Base-by-base conservation (phyloP, 345 rosid genomes). In the Excoecaria cochinchinensis region DNA sequence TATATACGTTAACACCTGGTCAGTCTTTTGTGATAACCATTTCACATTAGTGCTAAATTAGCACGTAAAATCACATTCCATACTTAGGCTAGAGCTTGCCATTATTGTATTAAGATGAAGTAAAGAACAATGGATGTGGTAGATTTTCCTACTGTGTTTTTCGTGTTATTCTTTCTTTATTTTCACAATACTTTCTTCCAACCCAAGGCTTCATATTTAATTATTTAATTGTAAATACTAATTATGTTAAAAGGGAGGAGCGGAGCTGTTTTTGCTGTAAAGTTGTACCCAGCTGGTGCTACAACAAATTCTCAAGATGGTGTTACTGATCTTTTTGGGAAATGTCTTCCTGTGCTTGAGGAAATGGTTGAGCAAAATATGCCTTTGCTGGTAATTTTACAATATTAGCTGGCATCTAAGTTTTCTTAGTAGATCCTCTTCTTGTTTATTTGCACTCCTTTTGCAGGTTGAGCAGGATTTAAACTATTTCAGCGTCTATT, bases 271-370 rank as follows among this genome's bases (percentile, higher is more conserved):
- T 89, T 83, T 87, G 98, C 92, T 66, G 98, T 95, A 71, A 95
- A 95, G 89, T 68, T 93, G 79, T 95, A 95, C 78, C 99, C 99
- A 80, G 99, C 97, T 15, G 97, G 99, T 19, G 98, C 98, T 50
- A 91, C 98, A 21, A 90, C 99, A 44, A 95, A 95, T 78, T 93
- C 98, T 70, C 96, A 95, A 85, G 96, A 93, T 75, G 99, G 98
- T 69, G 99, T 95, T 61, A 93, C 97, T 0, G 92, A 93, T 79
- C 91, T 95, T 69, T 86, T 93, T 69, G 98, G 99, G 40, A 91
- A 90, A 75, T 93, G 97, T 74, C 86, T 95, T 58, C 90, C 96
- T 48, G 95, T 88, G 59, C 90, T 95, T 67, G 99, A 91, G 85
- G 96, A 93, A 82, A 85, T 95, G 99, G 87, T 81, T 68, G 83